Base-by-base conservation (phyloP, 495 filamentous ascomycete species). In the Lepidopterella palustris region DNA sequence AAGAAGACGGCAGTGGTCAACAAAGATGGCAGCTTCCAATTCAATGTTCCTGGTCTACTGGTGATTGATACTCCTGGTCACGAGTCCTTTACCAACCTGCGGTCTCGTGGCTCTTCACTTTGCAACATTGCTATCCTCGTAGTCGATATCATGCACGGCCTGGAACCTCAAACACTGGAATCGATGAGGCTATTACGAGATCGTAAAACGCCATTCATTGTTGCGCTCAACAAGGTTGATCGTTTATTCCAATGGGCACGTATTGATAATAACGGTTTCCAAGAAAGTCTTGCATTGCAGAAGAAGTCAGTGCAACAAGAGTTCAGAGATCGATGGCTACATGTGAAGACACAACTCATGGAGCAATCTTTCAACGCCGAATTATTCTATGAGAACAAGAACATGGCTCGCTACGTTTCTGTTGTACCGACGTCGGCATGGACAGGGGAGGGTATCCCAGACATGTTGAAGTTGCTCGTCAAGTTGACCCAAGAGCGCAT, bases 111-210 rank as follows among this genome's bases (percentile, higher is more conserved):
- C 73, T 96, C 92, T 39, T 96, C 91, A 48, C 85, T 99, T 52
- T 99, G 95, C 74, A 99, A 99, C 77, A 97, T 99, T 75, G 95
- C 95, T 68, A 99, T 99, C 71, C 78, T 99, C 59, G 95, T 99
- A 23, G 92, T 99, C 63, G 95, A 99, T 80, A 99, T 99, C 70
- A 99, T 99, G 95, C 95, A 99, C 80, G 95, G 95, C 69, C 83
- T 99, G 49, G 95, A 99, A 73, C 95, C 90, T 15, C 95, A 99
- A 72, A 99, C 95, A 24, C 81, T 97, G 5, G 95, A 99, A 73
- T 97, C 95, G 6, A 97, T 99, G 88, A 86, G 84, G 60, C 75
- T 99, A 55, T 84, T 99, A 32, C 83, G 93, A 68, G 92, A 97
- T 67, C 81, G 90, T 59, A 95, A 91, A 74, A 99, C 95, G 45